Evolutionary conservation across 306 rosid genomes (phyloP), one percentile per base, ranked within the genome.

Genomic region (Sicyos baderoa): DNA sequence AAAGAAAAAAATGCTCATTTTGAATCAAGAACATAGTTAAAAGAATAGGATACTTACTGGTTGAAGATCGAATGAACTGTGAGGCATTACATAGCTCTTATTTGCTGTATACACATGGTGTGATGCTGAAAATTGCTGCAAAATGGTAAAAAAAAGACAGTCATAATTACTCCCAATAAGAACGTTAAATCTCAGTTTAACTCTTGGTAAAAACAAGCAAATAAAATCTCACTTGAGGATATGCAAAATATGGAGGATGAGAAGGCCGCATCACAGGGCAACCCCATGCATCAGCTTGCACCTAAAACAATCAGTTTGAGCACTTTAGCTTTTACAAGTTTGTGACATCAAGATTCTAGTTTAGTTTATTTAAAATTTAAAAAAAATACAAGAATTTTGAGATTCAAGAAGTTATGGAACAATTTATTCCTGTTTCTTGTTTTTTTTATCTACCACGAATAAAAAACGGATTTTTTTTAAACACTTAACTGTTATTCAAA

Each of bases 211-310:
- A 32, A 32, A 16, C 37, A 61, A 29, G 7, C 0, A 59, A 6
- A 27, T 2, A 17, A 16, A 25, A 25, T 25, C 15, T 82, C 75
- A 88, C 97, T 75, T 84, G 95, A 55, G 80, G 37, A 79, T 78
- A 79, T 56, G 86, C 54, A 73, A 79, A 77, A 70, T 74, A 79
- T 14, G 86, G 79, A 76, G 80, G 16, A 65, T 76, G 91, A 48
- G 85, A 67, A 66, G 88, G 84, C 72, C 86, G 91, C 69, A 81
- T 76, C 78, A 94, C 83, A 13, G 95, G 97, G 82, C 96, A 84
- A 64, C 99, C 99, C 97, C 99, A 88, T 61, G 96, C 82, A 73
- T 90, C 97, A 47, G 90, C 96, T 13, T 77, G 89, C 74, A 90
- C 42, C 99, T 94, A 83, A 62, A 77, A 74, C 71, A 22, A 45